Base-by-base conservation (phyloP, 768 basidiomycete genomes). In the Amanita pallidorosea region DNA sequence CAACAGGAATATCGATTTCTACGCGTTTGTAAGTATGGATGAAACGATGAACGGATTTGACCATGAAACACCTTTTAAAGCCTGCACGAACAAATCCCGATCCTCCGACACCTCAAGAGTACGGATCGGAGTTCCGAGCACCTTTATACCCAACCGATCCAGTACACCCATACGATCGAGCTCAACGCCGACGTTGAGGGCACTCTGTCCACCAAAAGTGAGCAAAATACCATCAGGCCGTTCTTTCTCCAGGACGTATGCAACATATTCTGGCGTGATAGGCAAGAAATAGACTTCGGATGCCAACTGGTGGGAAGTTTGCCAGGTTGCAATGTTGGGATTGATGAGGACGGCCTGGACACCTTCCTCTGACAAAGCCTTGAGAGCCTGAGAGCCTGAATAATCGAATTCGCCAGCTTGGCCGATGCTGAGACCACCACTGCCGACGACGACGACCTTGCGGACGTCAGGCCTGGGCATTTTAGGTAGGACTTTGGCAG, bases 341-440 rank as follows among this genome's bases (percentile, higher is more conserved):
- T 98, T 99, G 66, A 99, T 91, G 56, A 99, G 83, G 55, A 99
- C 83, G 29, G 92, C 89, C 51, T 88, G 79, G 47, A 99, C 84
- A 48, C 94, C 94, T 65, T 94, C 91, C 67, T 99, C 96, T 58
- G 85, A 81, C 47, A 99, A 82, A 13, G 96, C 96, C 66, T 99
- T 98, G 68, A 99, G 81, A 8, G 96, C 96, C 68, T 99, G 96
- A 5, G 95, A 97, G 42, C 96, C 96, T 17, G 95, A 97, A 65
- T 99, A 99, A 66, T 99, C 96, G 67, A 99, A 99, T 70, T 99
- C 96, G 66, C 96, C 96, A 4, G 96, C 96, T 67, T 99, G 96
- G 25, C 96, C 96, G 52, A 99, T 99, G 60, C 83, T 86, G 42
- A 99, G 81, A 49, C 96, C 96, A 57, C 96, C 96, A 57, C 85